phyloP scores from a whole-genome alignment of 495 filamentous ascomycete genomes.

The Darksidea phi region DNA sequence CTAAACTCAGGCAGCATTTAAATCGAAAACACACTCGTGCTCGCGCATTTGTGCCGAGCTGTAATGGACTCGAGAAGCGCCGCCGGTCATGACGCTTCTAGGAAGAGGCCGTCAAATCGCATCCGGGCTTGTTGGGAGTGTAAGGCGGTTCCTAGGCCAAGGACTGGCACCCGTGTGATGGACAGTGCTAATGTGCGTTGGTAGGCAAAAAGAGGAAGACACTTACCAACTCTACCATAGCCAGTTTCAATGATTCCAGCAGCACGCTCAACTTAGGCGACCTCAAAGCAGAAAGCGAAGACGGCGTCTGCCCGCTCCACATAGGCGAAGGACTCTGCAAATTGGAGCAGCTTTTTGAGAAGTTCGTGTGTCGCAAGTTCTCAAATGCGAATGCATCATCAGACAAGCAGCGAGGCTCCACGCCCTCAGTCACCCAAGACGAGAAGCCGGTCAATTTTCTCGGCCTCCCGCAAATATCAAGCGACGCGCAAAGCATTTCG shows the following conservation, averaged over 20 bases:
- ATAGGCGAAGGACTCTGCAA: constrained; percentile 20
- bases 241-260: not conserved
- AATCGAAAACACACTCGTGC: constrained; percentile 1
- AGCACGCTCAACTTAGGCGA: not conserved
- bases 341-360: constrained; percentile 30
- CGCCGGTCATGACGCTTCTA: constrained; percentile 4
- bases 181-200: constrained; percentile 1
- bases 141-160: constrained; percentile 5
- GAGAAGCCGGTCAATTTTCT: not conserved
- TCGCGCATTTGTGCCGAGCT: constrained; percentile 12
- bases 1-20: not conserved
- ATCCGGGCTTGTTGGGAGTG: constrained; percentile 31
- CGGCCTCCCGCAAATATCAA: constrained; percentile 20
- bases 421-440: not conserved
- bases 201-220: constrained; percentile 25
- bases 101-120: constrained; percentile 24
- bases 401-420: not conserved
- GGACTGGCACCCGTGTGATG: not conserved
- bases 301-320: constrained; percentile 12
- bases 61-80: constrained; percentile 16
- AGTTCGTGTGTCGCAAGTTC: constrained; percentile 29
- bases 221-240: not conserved
- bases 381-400: not conserved
- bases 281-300: constrained; percentile 5
- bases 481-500: constrained; percentile 20